Base-by-base conservation (phyloP, 2,329 filamentous ascomycete genomes). In the Fusarium tuaranense region DNA sequence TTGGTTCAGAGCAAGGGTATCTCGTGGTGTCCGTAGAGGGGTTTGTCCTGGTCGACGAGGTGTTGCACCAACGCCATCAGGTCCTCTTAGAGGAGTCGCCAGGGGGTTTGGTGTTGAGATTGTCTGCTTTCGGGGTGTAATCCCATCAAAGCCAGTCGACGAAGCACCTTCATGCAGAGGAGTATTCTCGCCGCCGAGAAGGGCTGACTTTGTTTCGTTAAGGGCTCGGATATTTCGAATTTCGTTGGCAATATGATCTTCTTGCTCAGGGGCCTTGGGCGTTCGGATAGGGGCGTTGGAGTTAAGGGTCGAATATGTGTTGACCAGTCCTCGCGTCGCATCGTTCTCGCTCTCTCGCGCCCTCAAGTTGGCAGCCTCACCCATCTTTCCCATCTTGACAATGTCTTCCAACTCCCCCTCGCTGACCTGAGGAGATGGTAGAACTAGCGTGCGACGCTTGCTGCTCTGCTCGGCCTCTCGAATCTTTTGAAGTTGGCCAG, bases 311-410 rank as follows among this genome's bases (percentile, higher is more conserved):
- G 93, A 91, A 82, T 99, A 99, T 77, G 95, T 94, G 75, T 94
- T 95, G 68, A 98, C 90, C 55, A 99, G 87, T 6, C 95, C 95
- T 75, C 93, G 91, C 1, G 95, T 97, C 63, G 94, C 91, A 80
- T 95, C 91, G 74, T 95, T 97, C 69, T 98, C 95, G 81, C 94
- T 93, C 63, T 92, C 91, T 53, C 90, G 90, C 6, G 94, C 94
- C 81, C 94, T 87, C 72, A 88, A 86, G 78, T 92, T 95, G 51
- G 97, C 97, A 62, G 93, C 92, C 80, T 98, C 95, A 41, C 96
- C 97, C 70, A 95, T 91, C 89, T 97, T 94, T 53, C 97, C 96
- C 95, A 98, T 97, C 87, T 99, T 99, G 74, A 99, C 95, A 79
- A 99, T 98, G 76, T 98, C 95, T 80, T 99, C 97, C 69, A 99